Base-by-base conservation (phyloP, 129 eudicot genomes). In the Flaveria brownii region DNA sequence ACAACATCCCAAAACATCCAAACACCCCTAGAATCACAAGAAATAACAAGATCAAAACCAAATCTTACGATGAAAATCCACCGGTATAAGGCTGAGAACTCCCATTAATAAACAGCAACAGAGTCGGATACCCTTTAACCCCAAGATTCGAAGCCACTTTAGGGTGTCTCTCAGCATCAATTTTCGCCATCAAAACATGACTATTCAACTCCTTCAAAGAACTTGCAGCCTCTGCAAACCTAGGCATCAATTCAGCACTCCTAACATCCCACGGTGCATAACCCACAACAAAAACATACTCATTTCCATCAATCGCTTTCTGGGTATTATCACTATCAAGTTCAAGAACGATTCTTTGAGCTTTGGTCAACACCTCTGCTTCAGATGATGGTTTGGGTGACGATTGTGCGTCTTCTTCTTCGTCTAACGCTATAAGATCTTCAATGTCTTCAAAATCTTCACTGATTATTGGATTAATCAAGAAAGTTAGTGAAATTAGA, bases 221-320 rank as follows among this genome's bases (percentile, higher is more conserved):
- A 64, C 82, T 84, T 6, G 98, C 97, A 83, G 96, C 97, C 77
- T 93, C 91, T 22, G 98, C 97, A 85, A 93, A 93, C 65, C 88
- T 83, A 52, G 98, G 98, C 98, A 93, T 93, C 14, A 93, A 61
- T 47, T 93, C 98, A 78, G 98, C 97, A 83, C 98, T 93, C 64
- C 92, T 86, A 9, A 73, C 82, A 55, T 90, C 86, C 98, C 98
- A 93, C 16, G 97, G 98, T 4, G 98, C 90, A 82, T 90, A 93
- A 22, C 98, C 98, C 85, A 93, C 51, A 7, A 93, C 84, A 65
- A 90, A 75, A 77, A 87, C 96, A 76, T 46, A 88, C 87, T 90
- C 92, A 85, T 90, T 88, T 47, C 56, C 88, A 75, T 82, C 84
- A 72, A 90, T 78, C 0, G 80, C 74, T 67, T 50, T 84, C 65